These are phyloP conservation scores for Aspergillus carbonarius DNA, from an alignment of 2,329 filamentous ascomycete species.

Conservation along the genomic window DNA sequence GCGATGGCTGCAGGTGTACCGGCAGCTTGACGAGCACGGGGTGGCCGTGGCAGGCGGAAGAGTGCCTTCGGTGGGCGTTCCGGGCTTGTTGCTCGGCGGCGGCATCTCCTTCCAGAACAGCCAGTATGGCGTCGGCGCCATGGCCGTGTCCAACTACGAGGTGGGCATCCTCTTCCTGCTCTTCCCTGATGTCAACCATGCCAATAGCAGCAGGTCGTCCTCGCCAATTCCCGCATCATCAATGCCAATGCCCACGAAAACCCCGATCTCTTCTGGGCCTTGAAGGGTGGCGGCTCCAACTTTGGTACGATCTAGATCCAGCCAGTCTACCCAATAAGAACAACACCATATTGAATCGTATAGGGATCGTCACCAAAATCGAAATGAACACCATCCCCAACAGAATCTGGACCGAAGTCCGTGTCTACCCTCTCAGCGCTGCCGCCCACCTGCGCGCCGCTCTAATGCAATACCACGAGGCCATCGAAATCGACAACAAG, in stretches of 20 bases:
- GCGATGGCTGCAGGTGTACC: conserved; percentile 48
- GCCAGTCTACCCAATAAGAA: not conserved
- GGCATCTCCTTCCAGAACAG: conserved; percentile 19
- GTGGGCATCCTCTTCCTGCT: conserved; percentile 4
- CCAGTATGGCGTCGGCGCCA: conserved; percentile 15
- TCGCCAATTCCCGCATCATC: conserved; percentile 17
- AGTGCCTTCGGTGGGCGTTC: conserved; percentile 44
- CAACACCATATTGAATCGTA: not conserved
- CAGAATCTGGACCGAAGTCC: conserved; percentile 15
- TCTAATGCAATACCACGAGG: conserved; percentile 12
- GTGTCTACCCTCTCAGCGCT: conserved; percentile 7
- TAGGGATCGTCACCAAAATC: conserved; percentile 19
- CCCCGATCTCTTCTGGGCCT: conserved; percentile 31
- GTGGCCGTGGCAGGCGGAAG: conserved; percentile 49
- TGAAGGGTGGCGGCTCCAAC: conserved; percentile 32
- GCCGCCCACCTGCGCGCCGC: conserved; percentile 8
- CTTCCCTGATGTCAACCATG: not conserved
- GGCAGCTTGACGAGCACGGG: conserved; percentile 39
- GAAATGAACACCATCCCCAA: conserved; percentile 18
- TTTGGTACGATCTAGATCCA: conserved; percentile 21
- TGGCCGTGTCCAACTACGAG: conserved; percentile 18
- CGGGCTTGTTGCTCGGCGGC: conserved; percentile 47
- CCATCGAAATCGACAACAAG: conserved; percentile 13
- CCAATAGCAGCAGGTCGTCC: conserved; percentile 13
- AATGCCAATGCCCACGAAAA: conserved; percentile 18